These are phyloP conservation scores for Aristolochia californica DNA, from an alignment of 164 flowering plant species.

Conservation along the genomic window DNA sequence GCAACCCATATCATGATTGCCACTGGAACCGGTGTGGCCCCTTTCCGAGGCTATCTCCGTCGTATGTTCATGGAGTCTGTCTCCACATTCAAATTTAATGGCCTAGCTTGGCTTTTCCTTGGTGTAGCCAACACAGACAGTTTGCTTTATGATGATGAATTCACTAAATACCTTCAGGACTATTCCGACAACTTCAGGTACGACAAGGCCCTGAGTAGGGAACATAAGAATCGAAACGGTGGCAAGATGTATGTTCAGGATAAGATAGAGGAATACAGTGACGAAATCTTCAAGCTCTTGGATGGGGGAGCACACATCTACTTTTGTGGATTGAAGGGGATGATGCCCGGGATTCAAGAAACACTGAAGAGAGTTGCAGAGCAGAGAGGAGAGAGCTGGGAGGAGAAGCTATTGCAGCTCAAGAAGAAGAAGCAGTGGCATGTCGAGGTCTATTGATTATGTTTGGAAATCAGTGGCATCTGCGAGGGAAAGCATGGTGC, in stretches of 20 bases:
- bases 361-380: slow-evolving; percentile 87
- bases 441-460: slow-evolving; percentile 73
- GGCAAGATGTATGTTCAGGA: slow-evolving; percentile 99
- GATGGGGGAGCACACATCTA: slow-evolving; percentile 93
- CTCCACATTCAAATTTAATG: slow-evolving; percentile 65
- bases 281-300: slow-evolving; percentile 77
- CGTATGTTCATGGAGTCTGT: slow-evolving; percentile 98
- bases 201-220: slow-evolving; percentile 80
- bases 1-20: slow-evolving; percentile 99
- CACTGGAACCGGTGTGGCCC: slow-evolving; percentile 96
- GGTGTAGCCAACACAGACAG: slow-evolving; percentile 96
- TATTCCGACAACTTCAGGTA: slow-evolving; percentile 79
- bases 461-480: background rate
- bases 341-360: slow-evolving; percentile 99
- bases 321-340: slow-evolving; percentile 94
- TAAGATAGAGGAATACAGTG: slow-evolving; percentile 94
- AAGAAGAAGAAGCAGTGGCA: slow-evolving; percentile 99
- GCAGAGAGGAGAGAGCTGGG: slow-evolving; percentile 90
- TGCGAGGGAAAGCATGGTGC: background rate
- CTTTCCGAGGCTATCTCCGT: slow-evolving; percentile 88
- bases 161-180: slow-evolving; percentile 56
- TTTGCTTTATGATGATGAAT: slow-evolving; percentile 86
- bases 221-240: slow-evolving; percentile 80
- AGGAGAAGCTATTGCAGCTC: slow-evolving; percentile 67
- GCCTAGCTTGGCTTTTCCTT: slow-evolving; percentile 96